Conservation (phyloP, 345 rosid genomes). For the Eucalyptus viminalis region DNA sequence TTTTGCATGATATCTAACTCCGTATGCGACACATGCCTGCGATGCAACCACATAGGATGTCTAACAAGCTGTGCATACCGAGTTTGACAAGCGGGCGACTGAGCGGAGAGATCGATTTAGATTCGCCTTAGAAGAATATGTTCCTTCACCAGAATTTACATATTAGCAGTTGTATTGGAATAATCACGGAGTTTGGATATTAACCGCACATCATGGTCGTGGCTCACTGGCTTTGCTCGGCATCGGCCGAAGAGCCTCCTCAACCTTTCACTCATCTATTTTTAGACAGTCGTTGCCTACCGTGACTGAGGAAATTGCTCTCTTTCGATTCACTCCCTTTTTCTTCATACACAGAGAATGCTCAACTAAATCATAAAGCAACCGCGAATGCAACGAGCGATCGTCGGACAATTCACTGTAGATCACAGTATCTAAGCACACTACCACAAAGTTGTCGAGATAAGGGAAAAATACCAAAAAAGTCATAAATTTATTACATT, state of each 20-base stretch:
- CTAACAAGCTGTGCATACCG: not conserved
- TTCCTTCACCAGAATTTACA: too few relatives aligned
- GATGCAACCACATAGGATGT: too few relatives aligned
- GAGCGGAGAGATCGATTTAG: not conserved
- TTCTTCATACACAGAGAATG: not conserved
- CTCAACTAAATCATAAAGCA: not conserved
- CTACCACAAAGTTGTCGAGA: not conserved
- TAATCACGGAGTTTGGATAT: not conserved
- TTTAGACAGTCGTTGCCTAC: not conserved
- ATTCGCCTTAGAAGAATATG: not conserved
- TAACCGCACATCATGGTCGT: not conserved
- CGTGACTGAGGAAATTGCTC: too few relatives aligned
- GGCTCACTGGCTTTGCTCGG: not conserved
- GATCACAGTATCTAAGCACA: not conserved
- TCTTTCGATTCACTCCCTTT: not conserved
- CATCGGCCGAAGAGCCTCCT: not conserved
- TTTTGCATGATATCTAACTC: not conserved
- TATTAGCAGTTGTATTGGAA: not conserved
- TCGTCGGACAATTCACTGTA: not conserved
- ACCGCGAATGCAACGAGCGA: not conserved
- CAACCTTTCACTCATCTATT: not conserved
- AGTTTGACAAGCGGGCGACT: not conserved
- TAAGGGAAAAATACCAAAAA: fast-evolving
- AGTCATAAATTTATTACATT: too few relatives aligned
- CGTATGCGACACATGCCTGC: not conserved